A percentile compares a stretch with the other conserved stretches of the same genome.
phyloP scores from a whole-genome alignment of 2,329 filamentous ascomycete genomes.

The Pseudocercospora macadamiae region DNA sequence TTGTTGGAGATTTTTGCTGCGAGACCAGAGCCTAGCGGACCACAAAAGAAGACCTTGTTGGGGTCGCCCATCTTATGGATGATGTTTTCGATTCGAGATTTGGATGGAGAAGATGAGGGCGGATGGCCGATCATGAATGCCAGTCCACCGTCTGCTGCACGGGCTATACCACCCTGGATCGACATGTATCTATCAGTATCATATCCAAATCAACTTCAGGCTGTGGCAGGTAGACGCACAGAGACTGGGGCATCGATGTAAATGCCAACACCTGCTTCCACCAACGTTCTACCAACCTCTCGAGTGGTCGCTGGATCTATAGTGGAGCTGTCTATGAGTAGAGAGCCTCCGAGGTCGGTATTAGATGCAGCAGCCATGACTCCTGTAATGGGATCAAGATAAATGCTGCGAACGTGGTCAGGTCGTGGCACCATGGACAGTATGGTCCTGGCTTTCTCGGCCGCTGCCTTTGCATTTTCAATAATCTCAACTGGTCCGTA shows the following conservation, averaged over 20 bases:
- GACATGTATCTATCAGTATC: not conserved
- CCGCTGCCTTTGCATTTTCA: not conserved
- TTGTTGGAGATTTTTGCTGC: not conserved
- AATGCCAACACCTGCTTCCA: not conserved
- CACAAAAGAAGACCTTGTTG: not conserved
- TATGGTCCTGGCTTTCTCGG: not conserved
- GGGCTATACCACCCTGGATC: not conserved
- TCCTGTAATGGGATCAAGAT: not conserved
- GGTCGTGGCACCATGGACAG: not conserved
- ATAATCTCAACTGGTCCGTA: not conserved
- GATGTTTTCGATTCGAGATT: not conserved
- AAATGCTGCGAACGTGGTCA: not conserved
- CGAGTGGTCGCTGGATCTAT: not conserved
- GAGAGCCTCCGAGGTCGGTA: not conserved
- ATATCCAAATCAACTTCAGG: not conserved
- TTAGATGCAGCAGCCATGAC: not conserved
- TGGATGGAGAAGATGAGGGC: not conserved
- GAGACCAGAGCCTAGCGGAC: not conserved
- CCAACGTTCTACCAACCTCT: not conserved
- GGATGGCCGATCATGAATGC: not conserved
- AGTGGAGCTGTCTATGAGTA: not conserved
- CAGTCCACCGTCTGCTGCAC: not conserved
- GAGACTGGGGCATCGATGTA: not conserved
- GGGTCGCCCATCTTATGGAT: not conserved
- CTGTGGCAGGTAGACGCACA: no score